Percentiles rank a stretch among this genome's conserved stretches.
phyloP scores from a whole-genome alignment of 345 rosid genomes.

The Streptanthus diversifolius region DNA sequence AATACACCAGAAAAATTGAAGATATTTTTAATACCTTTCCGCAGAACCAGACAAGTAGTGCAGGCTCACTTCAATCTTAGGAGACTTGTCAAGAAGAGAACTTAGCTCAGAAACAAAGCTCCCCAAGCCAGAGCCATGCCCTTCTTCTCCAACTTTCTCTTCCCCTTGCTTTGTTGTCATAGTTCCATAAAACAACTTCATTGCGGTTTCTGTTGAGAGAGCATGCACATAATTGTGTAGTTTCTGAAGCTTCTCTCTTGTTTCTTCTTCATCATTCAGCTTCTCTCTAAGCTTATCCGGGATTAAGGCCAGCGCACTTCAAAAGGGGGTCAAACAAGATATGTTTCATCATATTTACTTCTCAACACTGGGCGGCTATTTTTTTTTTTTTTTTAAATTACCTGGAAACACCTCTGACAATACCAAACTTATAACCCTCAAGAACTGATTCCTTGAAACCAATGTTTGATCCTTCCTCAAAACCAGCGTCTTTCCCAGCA shows the following conservation, averaged over 20 bases:
- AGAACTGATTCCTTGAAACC: slow-evolving; percentile 63
- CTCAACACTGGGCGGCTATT: background rate
- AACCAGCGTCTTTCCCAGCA: slow-evolving; percentile 61
- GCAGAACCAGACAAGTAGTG: background rate
- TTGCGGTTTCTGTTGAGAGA: slow-evolving; percentile 47
- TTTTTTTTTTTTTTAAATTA: slow-evolving; percentile 14
- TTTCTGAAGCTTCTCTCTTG: slow-evolving; percentile 33
- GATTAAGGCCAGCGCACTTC: slow-evolving; percentile 52
- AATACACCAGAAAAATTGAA: background rate
- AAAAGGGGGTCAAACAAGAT: background rate
- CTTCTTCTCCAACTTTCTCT: slow-evolving; percentile 20
- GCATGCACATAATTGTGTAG: slow-evolving; percentile 43
- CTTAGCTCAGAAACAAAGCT: slow-evolving; percentile 41
- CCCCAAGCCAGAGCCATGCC: slow-evolving; percentile 25
- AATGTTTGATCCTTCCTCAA: slow-evolving; percentile 63
- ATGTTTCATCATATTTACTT: background rate
- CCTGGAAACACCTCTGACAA: slow-evolving; percentile 73
- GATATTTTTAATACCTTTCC: background rate
- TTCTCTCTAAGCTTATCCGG: slow-evolving; percentile 46
- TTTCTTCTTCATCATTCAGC: slow-evolving; percentile 46
- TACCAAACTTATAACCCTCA: slow-evolving; percentile 67
- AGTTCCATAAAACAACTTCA: slow-evolving; percentile 43
- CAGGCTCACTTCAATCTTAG: slow-evolving; percentile 31
- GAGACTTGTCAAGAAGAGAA: slow-evolving; percentile 43
- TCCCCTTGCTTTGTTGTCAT: slow-evolving; percentile 28